A percentile compares a stretch with the other conserved stretches of the same genome.
Evolutionary conservation across 495 filamentous ascomycete genomes (phyloP).

Genomic region (Talaromyces trachyspermus): DNA sequence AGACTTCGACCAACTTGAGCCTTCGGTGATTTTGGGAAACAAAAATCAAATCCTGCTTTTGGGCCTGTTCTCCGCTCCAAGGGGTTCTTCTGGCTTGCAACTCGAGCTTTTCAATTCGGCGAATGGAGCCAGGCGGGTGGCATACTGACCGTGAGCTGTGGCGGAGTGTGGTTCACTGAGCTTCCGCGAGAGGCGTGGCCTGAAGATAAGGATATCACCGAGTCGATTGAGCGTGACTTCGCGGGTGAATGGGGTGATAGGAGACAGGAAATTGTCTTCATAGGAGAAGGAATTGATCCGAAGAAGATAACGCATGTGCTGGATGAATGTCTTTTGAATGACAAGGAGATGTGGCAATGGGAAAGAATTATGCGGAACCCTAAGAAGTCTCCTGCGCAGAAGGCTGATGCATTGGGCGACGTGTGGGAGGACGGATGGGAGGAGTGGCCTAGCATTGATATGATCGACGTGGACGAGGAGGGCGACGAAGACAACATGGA

Average conservation of each 20-base stretch:
- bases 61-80: constrained; percentile 38
- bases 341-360: constrained; percentile 43
- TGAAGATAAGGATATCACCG: constrained; percentile 32
- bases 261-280: constrained; percentile 54
- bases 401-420: constrained; percentile 28
- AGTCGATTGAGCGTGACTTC: constrained; percentile 39
- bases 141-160: constrained; percentile 48
- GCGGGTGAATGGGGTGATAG: constrained; percentile 49
- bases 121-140: constrained; percentile 56
- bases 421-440: constrained; percentile 52
- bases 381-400: constrained; percentile 20
- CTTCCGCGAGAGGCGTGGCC: constrained; percentile 38
- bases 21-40: constrained; percentile 32
- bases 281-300: constrained; percentile 45
- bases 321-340: constrained; percentile 43
- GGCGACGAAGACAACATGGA: constrained; percentile 15
- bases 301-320: constrained; percentile 31
- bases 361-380: constrained; percentile 40
- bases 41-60: constrained; percentile 35
- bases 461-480: constrained; percentile 32
- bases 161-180: constrained; percentile 48
- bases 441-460: constrained; percentile 40
- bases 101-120: constrained; percentile 37
- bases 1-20: constrained; percentile 31
- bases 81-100: constrained; percentile 41